A percentile compares a stretch with the other conserved stretches of the same genome.
These are phyloP conservation scores for Ceratocystis huliohia DNA, from an alignment of 2,329 filamentous ascomycete species.

Conservation along the genomic window DNA sequence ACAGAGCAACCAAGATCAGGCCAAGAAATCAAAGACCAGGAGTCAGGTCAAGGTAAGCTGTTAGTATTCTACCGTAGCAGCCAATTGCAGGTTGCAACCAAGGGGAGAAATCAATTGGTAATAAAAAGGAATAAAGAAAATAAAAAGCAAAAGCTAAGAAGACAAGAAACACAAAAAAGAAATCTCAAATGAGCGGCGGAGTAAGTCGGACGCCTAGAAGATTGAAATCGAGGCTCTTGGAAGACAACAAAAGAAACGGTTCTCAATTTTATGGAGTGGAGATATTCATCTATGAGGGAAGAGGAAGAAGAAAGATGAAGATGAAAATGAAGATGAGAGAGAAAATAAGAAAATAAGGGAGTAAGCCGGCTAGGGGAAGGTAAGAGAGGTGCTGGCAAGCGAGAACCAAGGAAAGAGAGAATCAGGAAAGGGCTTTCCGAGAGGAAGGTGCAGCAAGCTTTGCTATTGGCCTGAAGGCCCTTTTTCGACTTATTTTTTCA, in stretches of 20 bases:
- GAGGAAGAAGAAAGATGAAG: not conserved
- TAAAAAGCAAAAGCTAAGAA: slow-evolving; percentile 4
- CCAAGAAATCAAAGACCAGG: not conserved
- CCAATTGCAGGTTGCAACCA: not conserved
- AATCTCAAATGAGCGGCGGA: slow-evolving; percentile 19
- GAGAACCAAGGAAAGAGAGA: not conserved
- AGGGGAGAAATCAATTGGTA: slow-evolving; percentile 9
- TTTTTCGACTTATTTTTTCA: not conserved
- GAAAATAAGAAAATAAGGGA: not conserved
- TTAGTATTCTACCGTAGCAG: not conserved
- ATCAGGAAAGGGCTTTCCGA: not conserved
- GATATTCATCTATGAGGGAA: not conserved
- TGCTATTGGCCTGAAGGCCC: not conserved
- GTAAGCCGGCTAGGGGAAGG: not conserved
- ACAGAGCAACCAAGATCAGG: not conserved
- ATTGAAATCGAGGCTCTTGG: not conserved
- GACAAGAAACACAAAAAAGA: not conserved
- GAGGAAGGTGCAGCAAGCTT: not conserved
- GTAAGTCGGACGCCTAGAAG: slow-evolving; percentile 14
- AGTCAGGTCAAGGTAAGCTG: not conserved
- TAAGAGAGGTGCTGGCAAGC: not conserved
- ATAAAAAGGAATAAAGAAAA: slow-evolving; percentile 4
- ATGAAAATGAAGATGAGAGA: not conserved
- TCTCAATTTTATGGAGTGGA: slow-evolving; percentile 10
- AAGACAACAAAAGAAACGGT: slow-evolving; percentile 6